A percentile compares a stretch with the other conserved stretches of the same genome.
Conservation (phyloP, 352 stramenopile genomes). For the Phytopythium montanum region DNA sequence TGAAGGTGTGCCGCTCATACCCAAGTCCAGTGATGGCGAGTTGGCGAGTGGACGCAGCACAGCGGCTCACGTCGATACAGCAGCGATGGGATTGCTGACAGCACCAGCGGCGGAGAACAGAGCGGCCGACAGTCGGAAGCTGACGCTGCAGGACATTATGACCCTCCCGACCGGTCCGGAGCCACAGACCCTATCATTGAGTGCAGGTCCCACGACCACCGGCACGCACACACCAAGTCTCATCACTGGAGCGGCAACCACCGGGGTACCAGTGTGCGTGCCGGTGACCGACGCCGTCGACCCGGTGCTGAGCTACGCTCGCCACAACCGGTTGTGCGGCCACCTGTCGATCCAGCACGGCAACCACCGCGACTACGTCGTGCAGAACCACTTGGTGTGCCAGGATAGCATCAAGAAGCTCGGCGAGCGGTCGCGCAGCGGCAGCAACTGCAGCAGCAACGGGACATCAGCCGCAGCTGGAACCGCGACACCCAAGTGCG, state of each 20-base stretch:
- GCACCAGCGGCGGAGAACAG: not conserved
- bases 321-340: slow-evolving; percentile 60
- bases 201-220: not conserved
- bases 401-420: slow-evolving; percentile 65
- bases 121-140: not conserved
- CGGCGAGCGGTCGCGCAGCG: slow-evolving; percentile 18
- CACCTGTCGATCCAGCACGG: slow-evolving; percentile 78
- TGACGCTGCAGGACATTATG: not conserved
- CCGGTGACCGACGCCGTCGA: not conserved
- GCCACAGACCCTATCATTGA: not conserved
- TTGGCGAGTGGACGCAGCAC: not conserved
- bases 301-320: slow-evolving; percentile 43
- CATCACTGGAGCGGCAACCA: not conserved
- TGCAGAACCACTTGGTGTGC: slow-evolving; percentile 80
- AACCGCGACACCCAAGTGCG: slow-evolving; percentile 17
- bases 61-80: not conserved
- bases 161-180: not conserved
- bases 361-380: slow-evolving; percentile 77
- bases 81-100: not conserved
- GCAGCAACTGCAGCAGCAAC: slow-evolving; percentile 8
- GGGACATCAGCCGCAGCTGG: slow-evolving; percentile 12
- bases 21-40: not conserved
- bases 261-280: not conserved
- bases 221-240: not conserved
- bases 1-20: not conserved